phyloP scores from a whole-genome alignment of 192 early-diverging fungal genomes.

The Coemansia sp. region DNA sequence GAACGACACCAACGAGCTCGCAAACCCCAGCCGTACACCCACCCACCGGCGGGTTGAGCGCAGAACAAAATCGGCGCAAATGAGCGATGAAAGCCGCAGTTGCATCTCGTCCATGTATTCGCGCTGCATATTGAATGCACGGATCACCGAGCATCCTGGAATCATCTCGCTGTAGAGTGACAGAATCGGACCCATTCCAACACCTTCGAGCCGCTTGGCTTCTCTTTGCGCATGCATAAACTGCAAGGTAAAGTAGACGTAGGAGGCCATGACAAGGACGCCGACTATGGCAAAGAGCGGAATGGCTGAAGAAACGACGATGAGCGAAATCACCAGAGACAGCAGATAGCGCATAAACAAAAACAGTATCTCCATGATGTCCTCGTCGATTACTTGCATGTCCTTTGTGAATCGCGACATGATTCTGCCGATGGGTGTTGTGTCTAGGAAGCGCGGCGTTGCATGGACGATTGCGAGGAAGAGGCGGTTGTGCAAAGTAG shows the following conservation, averaged over 20 bases:
- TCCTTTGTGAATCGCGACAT: slow-evolving; percentile 82
- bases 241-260: slow-evolving; percentile 60
- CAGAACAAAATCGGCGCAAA: slow-evolving; percentile 76
- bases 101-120: slow-evolving; percentile 64
- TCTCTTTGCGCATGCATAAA: slow-evolving; percentile 80
- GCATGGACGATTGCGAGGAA: slow-evolving; percentile 63
- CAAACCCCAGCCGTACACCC: slow-evolving; percentile 70
- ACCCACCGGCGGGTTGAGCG: slow-evolving; percentile 80
- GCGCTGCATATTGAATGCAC: slow-evolving; percentile 73
- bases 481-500: slow-evolving; percentile 57
- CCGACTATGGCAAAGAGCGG: slow-evolving; percentile 72
- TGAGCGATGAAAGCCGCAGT: slow-evolving; percentile 63
- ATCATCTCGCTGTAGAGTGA: slow-evolving; percentile 79
- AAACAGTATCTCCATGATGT: slow-evolving; percentile 57
- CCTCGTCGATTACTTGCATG: slow-evolving; percentile 74
- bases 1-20: slow-evolving; percentile 70
- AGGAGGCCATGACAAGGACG: slow-evolving; percentile 57
- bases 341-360: slow-evolving; percentile 58
- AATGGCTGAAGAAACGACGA: slow-evolving; percentile 61
- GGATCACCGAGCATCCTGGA: slow-evolving; percentile 66
- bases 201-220: slow-evolving; percentile 77
- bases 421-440: slow-evolving; percentile 78
- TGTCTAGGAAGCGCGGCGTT: slow-evolving; percentile 81
- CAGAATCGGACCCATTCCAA: slow-evolving; percentile 66
- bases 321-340: slow-evolving; percentile 57